Evolutionary conservation across 2,329 filamentous ascomycete species (phyloP).

Genomic region (Tolypocladium tundrense): DNA sequence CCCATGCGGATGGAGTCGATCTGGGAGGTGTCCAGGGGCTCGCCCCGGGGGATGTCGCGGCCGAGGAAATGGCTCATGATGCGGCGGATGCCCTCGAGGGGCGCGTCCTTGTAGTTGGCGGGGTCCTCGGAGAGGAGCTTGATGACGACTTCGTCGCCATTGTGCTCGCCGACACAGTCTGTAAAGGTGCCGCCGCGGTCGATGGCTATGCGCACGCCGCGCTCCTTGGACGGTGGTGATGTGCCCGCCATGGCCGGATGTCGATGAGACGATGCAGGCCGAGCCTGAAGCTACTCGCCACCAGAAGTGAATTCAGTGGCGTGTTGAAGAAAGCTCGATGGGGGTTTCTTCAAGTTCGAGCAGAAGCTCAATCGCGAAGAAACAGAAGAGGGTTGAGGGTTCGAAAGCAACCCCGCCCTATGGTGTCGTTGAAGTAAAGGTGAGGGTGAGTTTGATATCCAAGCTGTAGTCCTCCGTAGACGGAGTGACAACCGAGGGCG

Average conservation of each 20-base stretch:
- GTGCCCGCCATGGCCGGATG: conserved; percentile 10
- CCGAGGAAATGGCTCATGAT: conserved; percentile 24
- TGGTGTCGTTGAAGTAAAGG: not conserved
- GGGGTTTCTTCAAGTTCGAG: not conserved
- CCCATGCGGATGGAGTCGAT: conserved; percentile 66
- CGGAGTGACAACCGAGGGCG: not conserved
- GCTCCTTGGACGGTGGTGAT: not conserved
- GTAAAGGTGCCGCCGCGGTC: conserved; percentile 48
- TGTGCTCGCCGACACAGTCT: conserved; percentile 56
- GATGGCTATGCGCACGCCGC: conserved; percentile 20
- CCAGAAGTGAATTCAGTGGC: too few species aligned
- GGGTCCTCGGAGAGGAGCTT: conserved; percentile 66
- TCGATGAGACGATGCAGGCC: not conserved
- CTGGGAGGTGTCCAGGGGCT: conserved; percentile 21
- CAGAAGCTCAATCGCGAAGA: not conserved
- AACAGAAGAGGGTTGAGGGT: not conserved
- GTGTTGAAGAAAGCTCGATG: not conserved
- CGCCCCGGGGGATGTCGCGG: conserved; percentile 20
- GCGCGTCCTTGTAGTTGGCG: conserved; percentile 61
- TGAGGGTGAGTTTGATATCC: not conserved
- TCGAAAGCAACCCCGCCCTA: not conserved
- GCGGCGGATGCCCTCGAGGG: conserved; percentile 58
- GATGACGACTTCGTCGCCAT: conserved; percentile 57
- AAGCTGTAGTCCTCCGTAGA: too few species aligned
- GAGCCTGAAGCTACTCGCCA: not conserved